Evolutionary conservation across 2,329 filamentous ascomycete species (phyloP).

Genomic region (Venturiaceae sp.): DNA sequence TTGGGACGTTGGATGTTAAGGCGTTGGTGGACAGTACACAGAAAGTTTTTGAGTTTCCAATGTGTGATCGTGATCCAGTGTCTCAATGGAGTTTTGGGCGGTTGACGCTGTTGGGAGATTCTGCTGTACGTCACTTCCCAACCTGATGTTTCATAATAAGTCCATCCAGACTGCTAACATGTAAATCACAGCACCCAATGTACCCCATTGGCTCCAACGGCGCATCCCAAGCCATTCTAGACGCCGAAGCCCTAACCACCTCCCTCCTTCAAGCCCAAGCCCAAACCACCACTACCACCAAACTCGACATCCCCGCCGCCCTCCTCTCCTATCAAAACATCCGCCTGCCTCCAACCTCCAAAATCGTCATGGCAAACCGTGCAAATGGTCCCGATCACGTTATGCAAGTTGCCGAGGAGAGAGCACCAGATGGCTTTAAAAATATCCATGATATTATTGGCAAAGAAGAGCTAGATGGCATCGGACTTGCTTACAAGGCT

Average conservation of each 20-base stretch:
- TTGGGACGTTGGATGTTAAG: slow-evolving; percentile 30
- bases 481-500: slow-evolving; percentile 27
- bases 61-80: slow-evolving; percentile 35
- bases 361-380: slow-evolving; percentile 37
- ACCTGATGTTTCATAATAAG: slow-evolving; percentile 13
- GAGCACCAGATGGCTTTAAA: slow-evolving; percentile 31
- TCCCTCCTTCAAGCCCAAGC: slow-evolving; percentile 18
- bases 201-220: slow-evolving; percentile 36
- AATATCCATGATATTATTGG: slow-evolving; percentile 32
- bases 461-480: slow-evolving; percentile 28
- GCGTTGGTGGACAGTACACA: slow-evolving; percentile 32
- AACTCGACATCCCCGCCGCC: slow-evolving; percentile 19
- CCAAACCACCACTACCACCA: background rate
- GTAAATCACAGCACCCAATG: slow-evolving; percentile 20
- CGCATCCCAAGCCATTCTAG: slow-evolving; percentile 35
- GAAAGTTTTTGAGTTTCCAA: slow-evolving; percentile 36
- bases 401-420: slow-evolving; percentile 33
- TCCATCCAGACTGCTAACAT: slow-evolving; percentile 8
- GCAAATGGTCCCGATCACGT: slow-evolving; percentile 38
- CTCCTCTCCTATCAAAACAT: slow-evolving; percentile 29
- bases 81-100: slow-evolving; percentile 28
- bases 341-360: slow-evolving; percentile 31
- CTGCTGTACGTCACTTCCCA: slow-evolving; percentile 15
- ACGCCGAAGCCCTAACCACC: slow-evolving; percentile 29
- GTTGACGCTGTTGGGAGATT: slow-evolving; percentile 31